A percentile compares a stretch with the other conserved stretches of the same genome.
Evolutionary conservation across 202 grass and related monocot genomes (phyloP).

Genomic region (Elaeis oleifera): DNA sequence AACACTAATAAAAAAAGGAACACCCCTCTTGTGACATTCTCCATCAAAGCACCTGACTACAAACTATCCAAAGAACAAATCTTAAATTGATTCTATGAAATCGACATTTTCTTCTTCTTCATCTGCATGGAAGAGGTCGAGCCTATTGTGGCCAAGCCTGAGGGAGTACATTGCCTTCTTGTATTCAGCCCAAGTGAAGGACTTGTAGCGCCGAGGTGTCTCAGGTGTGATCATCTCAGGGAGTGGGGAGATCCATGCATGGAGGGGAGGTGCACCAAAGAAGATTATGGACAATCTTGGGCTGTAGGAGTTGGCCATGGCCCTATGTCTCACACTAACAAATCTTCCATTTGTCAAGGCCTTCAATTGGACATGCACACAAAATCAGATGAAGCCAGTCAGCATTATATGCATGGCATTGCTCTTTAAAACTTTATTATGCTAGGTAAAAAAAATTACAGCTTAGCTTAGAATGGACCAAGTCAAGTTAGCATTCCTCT

Average conservation of each 20-base stretch:
- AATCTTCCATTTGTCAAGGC: conserved; percentile 83
- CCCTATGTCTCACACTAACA: conserved; percentile 72
- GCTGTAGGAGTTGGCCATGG: conserved; percentile 48
- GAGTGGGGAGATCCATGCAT: conserved; percentile 31
- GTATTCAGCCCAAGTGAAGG: conserved; percentile 86
- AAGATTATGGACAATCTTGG: conserved; percentile 58
- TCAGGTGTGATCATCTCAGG: conserved; percentile 35
- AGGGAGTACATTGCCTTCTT: conserved; percentile 84
- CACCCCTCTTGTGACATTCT: too few relatives aligned
- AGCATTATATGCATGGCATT: background rate
- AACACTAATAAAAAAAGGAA: too few relatives aligned
- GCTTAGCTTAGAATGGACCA: too few relatives aligned
- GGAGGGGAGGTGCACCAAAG: conserved; percentile 62
- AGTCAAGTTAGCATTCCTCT: too few relatives aligned
- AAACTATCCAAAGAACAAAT: too few relatives aligned
- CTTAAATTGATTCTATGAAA: conserved; percentile 14
- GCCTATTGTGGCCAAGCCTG: conserved; percentile 61
- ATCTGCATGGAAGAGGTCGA: conserved; percentile 49
- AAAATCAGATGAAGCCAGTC: conserved; percentile 2
- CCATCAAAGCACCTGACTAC: too few relatives aligned
- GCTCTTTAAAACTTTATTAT: background rate
- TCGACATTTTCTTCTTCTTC: background rate
- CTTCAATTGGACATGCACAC: conserved; percentile 26
- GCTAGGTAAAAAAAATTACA: too few relatives aligned
- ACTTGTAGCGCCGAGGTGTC: conserved; percentile 33